Percentiles rank a stretch among this genome's conserved stretches.
phyloP scores from a whole-genome alignment of 139 green algal species.

The Zygnema circumcarinatum region DNA sequence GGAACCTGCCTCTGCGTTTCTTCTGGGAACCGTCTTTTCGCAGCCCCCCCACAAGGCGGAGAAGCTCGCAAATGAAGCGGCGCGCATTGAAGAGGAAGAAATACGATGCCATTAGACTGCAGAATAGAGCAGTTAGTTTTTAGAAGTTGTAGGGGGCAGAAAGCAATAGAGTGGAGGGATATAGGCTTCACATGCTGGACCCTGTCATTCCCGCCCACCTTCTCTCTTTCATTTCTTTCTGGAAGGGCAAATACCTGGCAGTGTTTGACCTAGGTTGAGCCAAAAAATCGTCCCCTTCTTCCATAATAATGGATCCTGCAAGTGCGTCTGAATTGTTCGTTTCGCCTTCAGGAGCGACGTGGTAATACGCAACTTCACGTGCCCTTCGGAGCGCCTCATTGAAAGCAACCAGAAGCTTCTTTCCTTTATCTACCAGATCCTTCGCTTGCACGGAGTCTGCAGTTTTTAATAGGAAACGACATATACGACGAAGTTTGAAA shows the following conservation, averaged over 20 bases:
- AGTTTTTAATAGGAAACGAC: no score
- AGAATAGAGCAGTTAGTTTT: no score
- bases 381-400: background rate
- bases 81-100: slow-evolving; percentile 50
- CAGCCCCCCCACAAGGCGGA: slow-evolving; percentile 21
- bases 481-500: no score
- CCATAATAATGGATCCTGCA: background rate
- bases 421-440: background rate
- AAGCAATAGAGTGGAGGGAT: no score
- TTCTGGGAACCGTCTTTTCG: background rate
- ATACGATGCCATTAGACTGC: slow-evolving; percentile 32
- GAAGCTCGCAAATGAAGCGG: slow-evolving; percentile 5
- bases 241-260: background rate
- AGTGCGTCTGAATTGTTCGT: background rate
- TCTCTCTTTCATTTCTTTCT: no score
- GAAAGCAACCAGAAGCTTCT: background rate
- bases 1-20: background rate
- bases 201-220: no score
- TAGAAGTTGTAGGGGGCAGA: no score
- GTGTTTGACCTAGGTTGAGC: background rate
- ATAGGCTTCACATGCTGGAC: no score
- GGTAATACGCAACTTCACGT: background rate
- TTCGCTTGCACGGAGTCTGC: background rate
- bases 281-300: background rate
- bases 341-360: background rate